Conservation (phyloP, 768 basidiomycete species). For the Leccinum longicurvipes region DNA sequence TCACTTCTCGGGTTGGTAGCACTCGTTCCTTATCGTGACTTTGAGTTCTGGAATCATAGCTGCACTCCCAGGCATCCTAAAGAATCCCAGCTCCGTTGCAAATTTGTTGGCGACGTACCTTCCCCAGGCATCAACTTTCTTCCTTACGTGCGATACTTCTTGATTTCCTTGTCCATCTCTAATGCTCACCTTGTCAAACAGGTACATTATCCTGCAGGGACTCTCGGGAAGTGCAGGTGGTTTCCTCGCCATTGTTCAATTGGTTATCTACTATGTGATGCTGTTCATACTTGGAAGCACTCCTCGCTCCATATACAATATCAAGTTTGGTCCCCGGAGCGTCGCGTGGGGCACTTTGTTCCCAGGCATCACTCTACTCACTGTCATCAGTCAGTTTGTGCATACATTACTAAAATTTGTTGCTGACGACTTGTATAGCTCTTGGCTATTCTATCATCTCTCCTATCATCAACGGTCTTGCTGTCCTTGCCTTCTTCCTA, state of each 20-base stretch:
- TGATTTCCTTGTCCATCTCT: background rate
- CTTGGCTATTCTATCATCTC: conserved; percentile 86
- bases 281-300: conserved; percentile 84
- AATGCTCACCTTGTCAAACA: conserved; percentile 22
- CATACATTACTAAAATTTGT: background rate
- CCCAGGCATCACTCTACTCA: conserved; percentile 70
- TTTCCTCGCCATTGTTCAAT: conserved; percentile 72
- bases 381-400: conserved; percentile 67
- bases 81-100: conserved; percentile 70
- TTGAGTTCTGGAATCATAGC: conserved; percentile 79
- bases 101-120: conserved; percentile 71
- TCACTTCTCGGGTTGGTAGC: conserved; percentile 41
- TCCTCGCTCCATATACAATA: conserved; percentile 76
- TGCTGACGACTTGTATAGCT: conserved; percentile 36
- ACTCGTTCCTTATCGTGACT: conserved; percentile 91
- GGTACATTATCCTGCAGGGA: conserved; percentile 78
- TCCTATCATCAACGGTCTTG: conserved; percentile 91
- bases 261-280: conserved; percentile 89
- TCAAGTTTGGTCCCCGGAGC: conserved; percentile 70
- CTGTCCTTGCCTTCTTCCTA: conserved; percentile 74
- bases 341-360: conserved; percentile 77
- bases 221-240: conserved; percentile 76
- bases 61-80: conserved; percentile 57
- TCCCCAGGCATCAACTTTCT: conserved; percentile 84
- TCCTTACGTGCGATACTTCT: conserved; percentile 60